Base-by-base conservation (phyloP, 352 stramenopile species). In the Phytopythium litorale region DNA sequence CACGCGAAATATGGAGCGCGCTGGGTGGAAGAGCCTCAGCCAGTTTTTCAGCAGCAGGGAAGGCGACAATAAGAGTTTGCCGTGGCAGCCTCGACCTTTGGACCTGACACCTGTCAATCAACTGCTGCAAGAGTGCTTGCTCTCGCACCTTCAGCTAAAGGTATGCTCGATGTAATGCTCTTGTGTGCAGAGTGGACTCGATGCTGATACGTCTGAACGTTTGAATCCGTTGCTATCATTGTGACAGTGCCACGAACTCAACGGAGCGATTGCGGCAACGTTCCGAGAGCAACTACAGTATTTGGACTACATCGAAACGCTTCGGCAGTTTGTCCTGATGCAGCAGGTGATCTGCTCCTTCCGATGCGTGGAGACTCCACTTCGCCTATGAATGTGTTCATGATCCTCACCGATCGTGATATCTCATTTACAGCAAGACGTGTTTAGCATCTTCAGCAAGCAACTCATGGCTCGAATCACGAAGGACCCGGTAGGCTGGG, bases 241-340 rank as follows among this genome's bases (percentile, higher is more conserved):
- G 18, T 18, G 60, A 37, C 48, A 91, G 81, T 91, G 81, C 53
- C 58, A 56, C 15, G 61, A 64, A 1, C 60, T 88, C 25, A 91
- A 84, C 38, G 60, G 72, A 18, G 58, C 66, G 8, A 84, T 89
- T 18, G 71, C 81, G 15, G 63, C 69, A 55, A 70, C 84, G 5
- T 85, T 91, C 56, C 72, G 81, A 32, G 67, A 81, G 19, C 72
- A 76, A 46, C 62, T 91, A 35, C 57, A 67, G 18, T 88, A 79
- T 42, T 56, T 81, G 33, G 68, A 85, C 9, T 79, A 89, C 23
- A 63, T 86, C 7, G 60, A 89, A 49, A 58, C 70, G 5, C 64
- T 91, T 37, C 74, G 79, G 15, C 66, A 75, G 54, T 88, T 86
- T 49, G 75, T 91, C 8, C 72, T 91, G n/a, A 89, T 91, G 79